phyloP scores from a whole-genome alignment of 176 grass and related monocot species.

The Cymbopogon citratus region DNA sequence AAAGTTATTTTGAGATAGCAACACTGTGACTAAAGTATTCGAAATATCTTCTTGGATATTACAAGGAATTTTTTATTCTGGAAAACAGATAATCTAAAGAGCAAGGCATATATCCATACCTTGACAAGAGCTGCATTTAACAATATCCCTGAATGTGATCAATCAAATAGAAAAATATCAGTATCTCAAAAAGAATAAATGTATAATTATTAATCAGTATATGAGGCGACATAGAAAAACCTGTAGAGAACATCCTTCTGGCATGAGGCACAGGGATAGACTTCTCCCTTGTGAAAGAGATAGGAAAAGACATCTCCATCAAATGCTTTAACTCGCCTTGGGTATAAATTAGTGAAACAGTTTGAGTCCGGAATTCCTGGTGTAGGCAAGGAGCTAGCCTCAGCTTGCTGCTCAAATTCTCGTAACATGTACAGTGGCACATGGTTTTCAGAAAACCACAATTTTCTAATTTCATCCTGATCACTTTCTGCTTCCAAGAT shows the following conservation, averaged over 20 bases:
- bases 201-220: constrained; percentile 2
- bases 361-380: constrained; percentile 6
- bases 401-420: constrained; percentile 65
- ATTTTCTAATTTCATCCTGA: constrained; percentile 43
- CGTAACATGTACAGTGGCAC: constrained; percentile 78
- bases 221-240: constrained; percentile 36
- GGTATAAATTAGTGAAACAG: constrained; percentile 36
- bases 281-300: constrained; percentile 67
- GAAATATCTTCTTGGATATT: constrained; percentile 3
- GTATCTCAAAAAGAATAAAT: constrained; percentile 2
- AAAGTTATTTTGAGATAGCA: constrained; percentile 36
- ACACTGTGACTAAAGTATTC: constrained; percentile 15
- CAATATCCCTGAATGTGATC: constrained; percentile 54
- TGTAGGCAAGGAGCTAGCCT: constrained; percentile 32
- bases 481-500: constrained; percentile 70
- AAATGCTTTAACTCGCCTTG: constrained; percentile 37
- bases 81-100: not conserved
- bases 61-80: not conserved
- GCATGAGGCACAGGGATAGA: constrained; percentile 70
- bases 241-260: constrained; percentile 69
- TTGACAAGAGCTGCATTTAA: constrained; percentile 80
- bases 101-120: constrained; percentile 42
- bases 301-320: constrained; percentile 61
- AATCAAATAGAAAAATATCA: constrained; percentile 36
- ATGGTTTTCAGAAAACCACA: constrained; percentile 91